These are phyloP conservation scores for Andrographis paniculata DNA, from an alignment of 305 asterid genomes.

Conservation along the genomic window DNA sequence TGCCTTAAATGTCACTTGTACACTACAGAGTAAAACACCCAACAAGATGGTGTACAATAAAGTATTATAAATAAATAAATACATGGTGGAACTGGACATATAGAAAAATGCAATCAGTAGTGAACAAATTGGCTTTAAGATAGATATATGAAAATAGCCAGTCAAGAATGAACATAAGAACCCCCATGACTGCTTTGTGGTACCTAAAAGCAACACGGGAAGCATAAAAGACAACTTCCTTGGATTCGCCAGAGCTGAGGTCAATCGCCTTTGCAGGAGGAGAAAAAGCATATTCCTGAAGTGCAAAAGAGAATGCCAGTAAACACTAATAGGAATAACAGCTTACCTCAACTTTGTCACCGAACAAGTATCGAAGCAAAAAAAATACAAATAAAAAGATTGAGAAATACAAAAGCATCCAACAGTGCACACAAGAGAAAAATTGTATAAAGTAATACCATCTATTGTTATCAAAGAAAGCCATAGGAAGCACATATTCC, in stretches of 20 bases:
- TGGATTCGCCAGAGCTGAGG: constrained; percentile 88
- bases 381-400: background rate
- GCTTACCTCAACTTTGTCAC: background rate
- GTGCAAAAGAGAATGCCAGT: constrained; percentile 22
- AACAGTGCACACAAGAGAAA: constrained; percentile 8
- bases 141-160: no score
- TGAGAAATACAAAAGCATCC: background rate
- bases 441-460: constrained; percentile 8
- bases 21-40: no score
- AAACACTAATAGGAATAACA: constrained; percentile 5
- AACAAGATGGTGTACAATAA: no score
- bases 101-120: no score
- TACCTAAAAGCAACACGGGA: constrained; percentile 96
- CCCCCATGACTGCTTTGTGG: no score
- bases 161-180: constrained; percentile 1
- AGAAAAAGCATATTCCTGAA: constrained; percentile 89
- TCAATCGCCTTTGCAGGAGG: constrained; percentile 89
- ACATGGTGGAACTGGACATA: no score
- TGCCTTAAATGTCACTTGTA: no score
- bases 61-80: no score
- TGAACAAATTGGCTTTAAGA: no score
- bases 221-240: constrained; percentile 74
- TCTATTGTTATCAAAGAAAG: constrained; percentile 11
- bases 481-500: constrained; percentile 10
- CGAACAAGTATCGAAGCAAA: background rate